Conservation (phyloP, 805 yeast species). For the Saturnispora besseyi region DNA sequence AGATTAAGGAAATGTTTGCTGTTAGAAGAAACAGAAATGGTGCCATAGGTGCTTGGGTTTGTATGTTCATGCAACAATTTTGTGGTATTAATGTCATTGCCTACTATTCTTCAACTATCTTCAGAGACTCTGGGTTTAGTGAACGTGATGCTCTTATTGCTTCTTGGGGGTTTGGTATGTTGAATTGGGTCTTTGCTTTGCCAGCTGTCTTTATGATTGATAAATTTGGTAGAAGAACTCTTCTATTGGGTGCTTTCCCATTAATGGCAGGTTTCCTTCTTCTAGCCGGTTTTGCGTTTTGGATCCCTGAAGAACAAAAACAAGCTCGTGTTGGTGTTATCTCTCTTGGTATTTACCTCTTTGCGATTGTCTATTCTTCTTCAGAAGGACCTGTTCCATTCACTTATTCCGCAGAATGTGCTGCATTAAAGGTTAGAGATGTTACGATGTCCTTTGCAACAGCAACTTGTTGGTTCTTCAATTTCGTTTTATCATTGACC, state of each 20-base stretch:
- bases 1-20: constrained; percentile 51
- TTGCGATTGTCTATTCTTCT: constrained; percentile 68
- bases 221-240: constrained; percentile 47
- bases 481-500: constrained; percentile 63
- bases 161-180: constrained; percentile 61
- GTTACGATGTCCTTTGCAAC: constrained; percentile 63
- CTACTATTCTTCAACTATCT: constrained; percentile 65
- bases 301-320: constrained; percentile 24
- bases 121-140: constrained; percentile 41
- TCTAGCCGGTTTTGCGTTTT: constrained; percentile 46
- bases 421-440: constrained; percentile 66
- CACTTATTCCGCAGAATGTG: constrained; percentile 53
- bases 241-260: constrained; percentile 39
- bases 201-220: constrained; percentile 52
- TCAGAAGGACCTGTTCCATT: constrained; percentile 81
- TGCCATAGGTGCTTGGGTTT: constrained; percentile 68
- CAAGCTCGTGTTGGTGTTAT: constrained; percentile 25
- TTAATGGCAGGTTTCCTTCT: constrained; percentile 47
- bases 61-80: constrained; percentile 74
- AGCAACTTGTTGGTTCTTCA: constrained; percentile 74
- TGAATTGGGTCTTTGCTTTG: constrained; percentile 45
- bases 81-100: constrained; percentile 71
- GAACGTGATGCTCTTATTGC: constrained; percentile 42
- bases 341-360: constrained; percentile 41
- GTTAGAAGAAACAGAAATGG: constrained; percentile 80